Percentiles rank a stretch among this genome's conserved stretches.
Evolutionary conservation across 306 rosid species (phyloP).

Genomic region (Ormosia emarginata): DNA sequence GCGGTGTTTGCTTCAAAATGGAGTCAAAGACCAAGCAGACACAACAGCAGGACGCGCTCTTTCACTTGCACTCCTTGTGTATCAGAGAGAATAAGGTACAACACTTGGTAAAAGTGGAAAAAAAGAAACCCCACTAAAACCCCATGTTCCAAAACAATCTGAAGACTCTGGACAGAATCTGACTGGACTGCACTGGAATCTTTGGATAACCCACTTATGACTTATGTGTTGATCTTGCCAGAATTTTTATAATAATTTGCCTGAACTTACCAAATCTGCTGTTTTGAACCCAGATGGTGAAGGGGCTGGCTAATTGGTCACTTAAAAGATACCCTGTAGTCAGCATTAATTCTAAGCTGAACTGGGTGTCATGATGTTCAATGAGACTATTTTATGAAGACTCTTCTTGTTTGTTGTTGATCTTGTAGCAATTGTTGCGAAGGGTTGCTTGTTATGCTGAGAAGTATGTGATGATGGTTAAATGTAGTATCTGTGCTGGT

Average conservation of each 20-base stretch:
- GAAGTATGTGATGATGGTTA: background rate
- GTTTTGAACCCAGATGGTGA: constrained; percentile 30
- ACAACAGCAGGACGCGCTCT: constrained; percentile 64
- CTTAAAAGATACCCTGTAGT: constrained; percentile 23
- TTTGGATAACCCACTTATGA: constrained; percentile 23
- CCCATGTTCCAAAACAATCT: constrained; percentile 14
- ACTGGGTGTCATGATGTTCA: constrained; percentile 1
- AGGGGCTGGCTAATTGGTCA: constrained; percentile 16
- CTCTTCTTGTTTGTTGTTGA: constrained; percentile 1
- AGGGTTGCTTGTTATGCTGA: background rate
- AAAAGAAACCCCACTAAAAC: background rate
- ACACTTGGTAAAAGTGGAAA: constrained; percentile 12
- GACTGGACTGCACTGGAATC: constrained; percentile 25
- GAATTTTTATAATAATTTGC: constrained; percentile 26
- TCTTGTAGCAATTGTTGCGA: constrained; percentile 11
- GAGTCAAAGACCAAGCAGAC: constrained; percentile 82
- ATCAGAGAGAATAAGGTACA: constrained; percentile 95
- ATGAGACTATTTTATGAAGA: constrained; percentile 12
- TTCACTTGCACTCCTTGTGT: constrained; percentile 93
- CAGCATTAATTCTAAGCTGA: constrained; percentile 20
- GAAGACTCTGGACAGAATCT: constrained; percentile 49
- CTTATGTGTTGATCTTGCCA: constrained; percentile 26
- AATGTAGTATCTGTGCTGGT: constrained; percentile 18
- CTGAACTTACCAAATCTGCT: constrained; percentile 25
- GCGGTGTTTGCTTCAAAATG: constrained; percentile 96